phyloP scores from a whole-genome alignment of 108 stramenopile species.

The Hondaea fermentalgiana region DNA sequence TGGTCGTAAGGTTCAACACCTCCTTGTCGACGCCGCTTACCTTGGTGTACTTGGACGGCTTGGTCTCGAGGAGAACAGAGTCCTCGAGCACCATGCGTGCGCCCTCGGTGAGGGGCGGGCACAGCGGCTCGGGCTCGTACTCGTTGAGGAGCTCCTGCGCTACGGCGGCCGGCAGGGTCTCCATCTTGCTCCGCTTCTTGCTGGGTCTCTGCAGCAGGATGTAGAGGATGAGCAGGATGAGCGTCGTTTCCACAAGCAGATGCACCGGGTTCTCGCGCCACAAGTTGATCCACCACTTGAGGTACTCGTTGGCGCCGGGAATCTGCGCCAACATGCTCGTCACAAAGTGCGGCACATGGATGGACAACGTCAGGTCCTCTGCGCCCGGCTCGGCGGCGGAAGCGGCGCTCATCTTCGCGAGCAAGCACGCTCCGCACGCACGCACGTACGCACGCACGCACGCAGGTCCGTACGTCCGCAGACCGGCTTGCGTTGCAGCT shows the following conservation, averaged over 20 bases:
- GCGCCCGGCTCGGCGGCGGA: too few species aligned
- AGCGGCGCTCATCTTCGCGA: too few species aligned
- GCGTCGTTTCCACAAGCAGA: conserved; percentile 82
- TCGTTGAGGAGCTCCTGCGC: conserved; percentile 72
- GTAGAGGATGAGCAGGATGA: conserved; percentile 71
- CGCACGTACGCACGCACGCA: too few species aligned
- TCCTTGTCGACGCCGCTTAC: conserved; percentile 26
- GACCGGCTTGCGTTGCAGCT: too few species aligned
- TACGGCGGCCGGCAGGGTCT: conserved; percentile 27
- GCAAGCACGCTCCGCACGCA: too few species aligned
- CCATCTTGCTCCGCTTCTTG: neutral
- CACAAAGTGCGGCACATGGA: neutral
- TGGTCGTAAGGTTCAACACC: conserved; percentile 65
- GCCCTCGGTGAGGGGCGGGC: neutral
- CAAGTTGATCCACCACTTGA: conserved; percentile 70
- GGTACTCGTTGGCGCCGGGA: neutral
- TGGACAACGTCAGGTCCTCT: neutral
- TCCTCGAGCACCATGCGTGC: conserved; percentile 15
- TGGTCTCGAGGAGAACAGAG: conserved; percentile 27
- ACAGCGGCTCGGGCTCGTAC: conserved; percentile 75
- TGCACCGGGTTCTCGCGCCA: conserved; percentile 74
- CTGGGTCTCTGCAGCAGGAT: conserved; percentile 56
- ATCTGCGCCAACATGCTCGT: neutral
- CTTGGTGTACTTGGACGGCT: neutral
- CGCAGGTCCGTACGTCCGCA: too few species aligned